Evolutionary conservation across 2,329 filamentous ascomycete species (phyloP), one percentile per base, ranked within the genome.

Genomic region (Colletotrichum tamarilloi): DNA sequence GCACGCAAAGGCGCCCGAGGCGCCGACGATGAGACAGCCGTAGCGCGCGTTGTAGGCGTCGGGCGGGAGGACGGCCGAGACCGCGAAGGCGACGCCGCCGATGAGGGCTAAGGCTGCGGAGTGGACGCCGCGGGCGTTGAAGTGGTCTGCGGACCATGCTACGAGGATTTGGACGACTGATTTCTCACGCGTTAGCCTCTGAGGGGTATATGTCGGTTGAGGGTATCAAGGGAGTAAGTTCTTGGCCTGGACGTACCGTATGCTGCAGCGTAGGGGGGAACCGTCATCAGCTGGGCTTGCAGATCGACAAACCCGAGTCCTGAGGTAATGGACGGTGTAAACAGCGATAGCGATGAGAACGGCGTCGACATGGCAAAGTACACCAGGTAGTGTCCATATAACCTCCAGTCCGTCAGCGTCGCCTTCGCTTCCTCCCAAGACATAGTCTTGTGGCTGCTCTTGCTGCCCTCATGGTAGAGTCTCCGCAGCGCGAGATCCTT

Each of bases 371-470:
- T 75, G 80, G 88, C 76, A 84, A 87, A 80, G 72, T 77, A 63
- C 46, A 79, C 84, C 46, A 90, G 77, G 26, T 93, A 93, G 68
- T 91, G 87, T 1, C 91, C 92, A 77, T 94, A 95, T 71, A 95
- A 86, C 1, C 89, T 89, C 81, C 91, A 88, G 76, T 91, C 92
- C 72, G 89, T 91, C 5, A 91, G 84, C 76, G 91, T 94, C 24
- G 90, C 87, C 77, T 91, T 93, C 84, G 91, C 93, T 76, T 95
- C 93, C 28, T 83, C 85, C 81, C 93, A 90, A 1, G 88, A 92
- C 77, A 91, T 89, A 74, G 85, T 87, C 16, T 90, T 87, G 76
- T 94, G 91, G 1, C 86, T 83, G 82, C 91, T 90, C 76, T 87
- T 85, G 76, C 85, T 85, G 46, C 87, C 87, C 73, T 88, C 86